Evolutionary conservation across 352 stramenopile species (phyloP).

Genomic region (Globisporangium viniferum): DNA sequence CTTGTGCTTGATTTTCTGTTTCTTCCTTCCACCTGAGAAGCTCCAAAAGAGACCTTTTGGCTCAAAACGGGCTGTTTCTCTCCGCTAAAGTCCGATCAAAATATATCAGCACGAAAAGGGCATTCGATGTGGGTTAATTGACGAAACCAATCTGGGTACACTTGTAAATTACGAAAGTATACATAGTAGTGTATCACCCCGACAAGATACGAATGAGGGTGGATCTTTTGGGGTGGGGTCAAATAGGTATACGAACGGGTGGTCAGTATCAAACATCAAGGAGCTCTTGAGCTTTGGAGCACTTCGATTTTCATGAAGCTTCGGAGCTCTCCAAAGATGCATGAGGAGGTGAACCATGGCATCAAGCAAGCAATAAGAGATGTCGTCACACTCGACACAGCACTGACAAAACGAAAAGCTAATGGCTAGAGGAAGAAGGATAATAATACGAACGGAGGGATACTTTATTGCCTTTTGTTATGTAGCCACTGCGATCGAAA

Average conservation of each 20-base stretch:
- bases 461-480: constrained; percentile 9
- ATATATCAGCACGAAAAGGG: background rate
- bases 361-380: no score
- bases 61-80: background rate
- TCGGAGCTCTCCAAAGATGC: no score
- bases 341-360: no score
- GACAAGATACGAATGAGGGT: background rate
- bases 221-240: background rate
- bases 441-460: background rate
- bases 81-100: background rate
- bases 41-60: constrained; percentile 3
- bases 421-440: no score
- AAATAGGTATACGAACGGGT: background rate
- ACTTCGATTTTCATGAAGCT: background rate
- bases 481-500: background rate
- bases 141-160: background rate
- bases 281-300: background rate
- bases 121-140: background rate
- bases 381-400: no score
- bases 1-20: background rate
- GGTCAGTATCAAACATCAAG: background rate
- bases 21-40: constrained; percentile 1
- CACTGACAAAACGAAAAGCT: no score
- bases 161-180: background rate
- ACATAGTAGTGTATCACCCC: background rate